Conservation (phyloP, 345 rosid species). For the Melaleuca quinquenervia region DNA sequence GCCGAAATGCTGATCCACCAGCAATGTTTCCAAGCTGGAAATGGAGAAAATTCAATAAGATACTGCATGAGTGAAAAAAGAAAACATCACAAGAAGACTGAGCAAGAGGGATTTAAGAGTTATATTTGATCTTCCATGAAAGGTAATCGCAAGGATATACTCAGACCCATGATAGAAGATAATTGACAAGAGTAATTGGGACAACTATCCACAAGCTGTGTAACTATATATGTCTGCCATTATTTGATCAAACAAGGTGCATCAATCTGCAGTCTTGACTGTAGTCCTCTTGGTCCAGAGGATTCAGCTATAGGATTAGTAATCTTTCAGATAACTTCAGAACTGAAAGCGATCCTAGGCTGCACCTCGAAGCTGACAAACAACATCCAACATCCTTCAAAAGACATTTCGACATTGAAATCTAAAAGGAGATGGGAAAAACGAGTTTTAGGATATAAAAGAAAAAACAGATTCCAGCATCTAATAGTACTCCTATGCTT, state of each 20-base stretch:
- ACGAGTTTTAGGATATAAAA: background rate
- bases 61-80: conserved; percentile 28
- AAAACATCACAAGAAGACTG: conserved; percentile 30
- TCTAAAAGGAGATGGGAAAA: background rate
- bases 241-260: background rate
- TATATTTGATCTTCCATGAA: conserved; percentile 30
- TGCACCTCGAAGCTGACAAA: background rate
- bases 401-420: background rate
- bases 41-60: conserved; percentile 13
- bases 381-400: background rate
- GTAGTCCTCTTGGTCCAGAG: background rate
- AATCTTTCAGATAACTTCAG: background rate
- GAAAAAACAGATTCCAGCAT: background rate
- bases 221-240: conserved; percentile 23
- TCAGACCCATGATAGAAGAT: conserved; percentile 36
- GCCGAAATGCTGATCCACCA: conserved; percentile 32
- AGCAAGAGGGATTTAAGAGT: conserved; percentile 22
- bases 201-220: conserved; percentile 26
- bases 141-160: conserved; percentile 18
- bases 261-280: background rate
- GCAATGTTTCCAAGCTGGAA: conserved; percentile 26
- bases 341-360: background rate
- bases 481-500: background rate
- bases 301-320: background rate
- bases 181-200: conserved; percentile 17